Evolutionary conservation across 768 basidiomycete species (phyloP).

Genomic region (Clavulina sp.): DNA sequence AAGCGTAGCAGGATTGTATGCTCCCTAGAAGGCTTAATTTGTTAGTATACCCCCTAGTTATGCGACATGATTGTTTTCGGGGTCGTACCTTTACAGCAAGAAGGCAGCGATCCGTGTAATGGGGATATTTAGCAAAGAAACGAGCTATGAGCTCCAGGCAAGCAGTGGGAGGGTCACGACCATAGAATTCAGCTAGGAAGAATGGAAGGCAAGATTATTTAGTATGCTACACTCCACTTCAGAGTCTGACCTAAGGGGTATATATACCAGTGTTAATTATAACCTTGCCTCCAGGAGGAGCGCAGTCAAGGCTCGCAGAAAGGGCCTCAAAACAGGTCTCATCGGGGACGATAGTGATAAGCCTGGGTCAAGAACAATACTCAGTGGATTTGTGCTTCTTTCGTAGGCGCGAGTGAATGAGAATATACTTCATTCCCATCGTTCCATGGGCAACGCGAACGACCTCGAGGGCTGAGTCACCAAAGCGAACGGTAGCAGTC

Average conservation of each 20-base stretch:
- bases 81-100: conserved; percentile 34
- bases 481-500: no score
- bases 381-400: no score
- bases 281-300: conserved; percentile 29
- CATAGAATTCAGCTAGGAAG: background rate
- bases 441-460: no score
- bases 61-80: no score
- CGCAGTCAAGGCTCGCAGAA: conserved; percentile 26
- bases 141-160: conserved; percentile 30
- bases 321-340: conserved; percentile 47
- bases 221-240: background rate
- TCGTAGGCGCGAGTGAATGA: no score
- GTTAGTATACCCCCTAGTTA: background rate
- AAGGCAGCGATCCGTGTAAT: conserved; percentile 29
- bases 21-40: no score
- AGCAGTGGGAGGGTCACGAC: conserved; percentile 3
- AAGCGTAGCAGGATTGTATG: no score
- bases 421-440: no score
- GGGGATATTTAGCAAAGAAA: conserved; percentile 32
- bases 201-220: no score
- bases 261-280: conserved; percentile 32
- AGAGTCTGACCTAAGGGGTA: background rate
- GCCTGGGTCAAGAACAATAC: no score
- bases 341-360: no score
- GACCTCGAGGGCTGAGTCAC: no score